phyloP scores from a whole-genome alignment of 345 rosid genomes.

The Eucalyptus dawsonii region DNA sequence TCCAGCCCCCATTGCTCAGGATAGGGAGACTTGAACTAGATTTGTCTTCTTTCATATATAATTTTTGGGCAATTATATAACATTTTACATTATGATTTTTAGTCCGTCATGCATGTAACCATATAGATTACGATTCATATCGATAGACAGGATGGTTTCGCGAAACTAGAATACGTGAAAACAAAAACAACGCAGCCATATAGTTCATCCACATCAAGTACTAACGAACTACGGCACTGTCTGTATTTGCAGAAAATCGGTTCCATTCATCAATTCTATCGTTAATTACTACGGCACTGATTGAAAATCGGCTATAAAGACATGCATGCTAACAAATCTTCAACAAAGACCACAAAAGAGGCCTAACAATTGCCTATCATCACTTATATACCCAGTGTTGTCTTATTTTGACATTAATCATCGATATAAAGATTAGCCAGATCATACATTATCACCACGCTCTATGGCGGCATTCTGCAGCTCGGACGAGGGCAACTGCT shows the following conservation, averaged over 20 bases:
- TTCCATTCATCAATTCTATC: not conserved
- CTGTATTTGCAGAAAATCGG: too few species aligned
- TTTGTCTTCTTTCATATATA: not conserved
- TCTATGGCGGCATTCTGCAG: not conserved
- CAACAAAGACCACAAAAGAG: not conserved
- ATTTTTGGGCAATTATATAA: not conserved
- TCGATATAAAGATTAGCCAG: not conserved
- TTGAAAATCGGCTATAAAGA: not conserved
- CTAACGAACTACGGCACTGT: too few species aligned
- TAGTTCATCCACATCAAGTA: not conserved
- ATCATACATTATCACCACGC: not conserved
- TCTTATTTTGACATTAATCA: not conserved
- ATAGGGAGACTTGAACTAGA: not conserved
- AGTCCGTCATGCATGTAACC: not conserved
- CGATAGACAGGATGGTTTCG: not conserved
- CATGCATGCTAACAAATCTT: not conserved
- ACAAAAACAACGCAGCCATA: fast-evolving
- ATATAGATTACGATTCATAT: not conserved
- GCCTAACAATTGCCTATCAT: not conserved
- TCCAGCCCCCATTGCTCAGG: not conserved
- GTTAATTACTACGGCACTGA: not conserved
- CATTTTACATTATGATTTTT: not conserved
- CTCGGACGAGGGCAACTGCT: not conserved
- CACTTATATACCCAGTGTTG: not conserved
- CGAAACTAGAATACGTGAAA: not conserved